These are phyloP conservation scores for Sporisorium exsertum DNA, from an alignment of 1,284 basidiomycete genomes.

Conservation along the genomic window DNA sequence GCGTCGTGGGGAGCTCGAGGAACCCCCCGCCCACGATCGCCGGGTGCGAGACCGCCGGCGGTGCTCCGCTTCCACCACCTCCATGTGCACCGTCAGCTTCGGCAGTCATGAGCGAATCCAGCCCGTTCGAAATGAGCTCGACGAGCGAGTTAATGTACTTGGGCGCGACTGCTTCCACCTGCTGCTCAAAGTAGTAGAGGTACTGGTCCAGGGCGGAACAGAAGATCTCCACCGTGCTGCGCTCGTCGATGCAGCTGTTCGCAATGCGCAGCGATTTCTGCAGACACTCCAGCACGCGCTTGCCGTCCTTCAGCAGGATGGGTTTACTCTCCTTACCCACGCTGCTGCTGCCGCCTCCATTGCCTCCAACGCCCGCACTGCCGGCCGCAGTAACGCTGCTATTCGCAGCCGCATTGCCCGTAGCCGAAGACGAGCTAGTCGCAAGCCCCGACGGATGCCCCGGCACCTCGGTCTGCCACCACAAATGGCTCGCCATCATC, in stretches of 20 bases:
- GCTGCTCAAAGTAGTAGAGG: constrained; percentile 67
- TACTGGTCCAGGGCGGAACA: constrained; percentile 67
- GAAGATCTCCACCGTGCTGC: constrained; percentile 66
- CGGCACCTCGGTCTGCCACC: constrained; percentile 65
- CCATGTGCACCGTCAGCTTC: constrained; percentile 33
- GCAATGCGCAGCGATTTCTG: constrained; percentile 68
- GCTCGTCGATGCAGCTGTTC: constrained; percentile 67
- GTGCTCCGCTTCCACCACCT: constrained; percentile 12
- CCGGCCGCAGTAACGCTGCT: constrained; percentile 26
- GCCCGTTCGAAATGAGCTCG: constrained; percentile 63
- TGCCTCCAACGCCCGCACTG: constrained; percentile 14
- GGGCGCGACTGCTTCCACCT: constrained; percentile 64
- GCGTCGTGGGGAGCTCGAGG: constrained; percentile 87
- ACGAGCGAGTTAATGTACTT: constrained; percentile 67
- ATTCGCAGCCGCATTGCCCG: constrained; percentile 40
- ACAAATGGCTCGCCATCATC: constrained; percentile 68
- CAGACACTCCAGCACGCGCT: constrained; percentile 67
- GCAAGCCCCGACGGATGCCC: constrained; percentile 32
- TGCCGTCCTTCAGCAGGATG: constrained; percentile 62
- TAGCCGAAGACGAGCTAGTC: constrained; percentile 37
- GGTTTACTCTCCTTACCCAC: constrained; percentile 40
- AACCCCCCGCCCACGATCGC: constrained; percentile 74
- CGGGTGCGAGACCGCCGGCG: constrained; percentile 18
- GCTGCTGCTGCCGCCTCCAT: constrained; percentile 3
- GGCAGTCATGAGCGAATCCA: constrained; percentile 47